Conservation (phyloP, 192 early-diverging fungal genomes). For the Dispira simplex region DNA sequence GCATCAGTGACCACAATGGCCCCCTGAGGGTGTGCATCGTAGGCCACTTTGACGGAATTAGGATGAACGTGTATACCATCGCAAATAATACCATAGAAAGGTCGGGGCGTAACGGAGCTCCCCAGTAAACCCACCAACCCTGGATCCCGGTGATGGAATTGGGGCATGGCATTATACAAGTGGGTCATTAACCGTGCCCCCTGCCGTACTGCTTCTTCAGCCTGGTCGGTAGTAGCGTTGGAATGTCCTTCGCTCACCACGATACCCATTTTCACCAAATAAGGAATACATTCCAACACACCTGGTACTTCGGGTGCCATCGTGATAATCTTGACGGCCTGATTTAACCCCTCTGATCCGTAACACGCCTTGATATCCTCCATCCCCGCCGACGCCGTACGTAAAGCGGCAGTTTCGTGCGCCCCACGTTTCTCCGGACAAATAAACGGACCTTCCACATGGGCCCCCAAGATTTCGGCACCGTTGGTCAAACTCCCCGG, state of each 20-base stretch:
- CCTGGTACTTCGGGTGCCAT: conserved; percentile 68
- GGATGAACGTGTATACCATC: conserved; percentile 74
- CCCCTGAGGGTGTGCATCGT: conserved; percentile 60
- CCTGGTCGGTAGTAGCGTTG: conserved; percentile 41
- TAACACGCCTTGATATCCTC: conserved; percentile 52
- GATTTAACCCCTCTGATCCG: conserved; percentile 38
- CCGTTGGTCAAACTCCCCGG: conserved; percentile 41
- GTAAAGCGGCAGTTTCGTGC: conserved; percentile 46
- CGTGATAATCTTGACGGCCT: conserved; percentile 53
- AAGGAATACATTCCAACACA: conserved; percentile 41
- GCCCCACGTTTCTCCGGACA: conserved; percentile 59
- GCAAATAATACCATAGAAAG: conserved; percentile 74
- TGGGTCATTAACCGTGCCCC: conserved; percentile 67
- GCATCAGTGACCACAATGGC: conserved; percentile 71
- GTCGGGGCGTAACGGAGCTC: conserved; percentile 29
- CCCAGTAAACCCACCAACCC: conserved; percentile 68
- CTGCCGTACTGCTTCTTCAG: conserved; percentile 36
- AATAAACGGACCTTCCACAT: conserved; percentile 57
- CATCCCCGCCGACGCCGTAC: conserved; percentile 34
- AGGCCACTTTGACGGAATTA: conserved; percentile 65
- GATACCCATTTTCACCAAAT: conserved; percentile 44
- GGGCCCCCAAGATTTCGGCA: conserved; percentile 54
- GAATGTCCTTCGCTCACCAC: conserved; percentile 54
- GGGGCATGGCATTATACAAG: conserved; percentile 74
- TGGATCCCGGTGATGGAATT: conserved; percentile 80